Evolutionary conservation across 176 grass and related monocot species (phyloP).

Genomic region (Pontederia paniculata): DNA sequence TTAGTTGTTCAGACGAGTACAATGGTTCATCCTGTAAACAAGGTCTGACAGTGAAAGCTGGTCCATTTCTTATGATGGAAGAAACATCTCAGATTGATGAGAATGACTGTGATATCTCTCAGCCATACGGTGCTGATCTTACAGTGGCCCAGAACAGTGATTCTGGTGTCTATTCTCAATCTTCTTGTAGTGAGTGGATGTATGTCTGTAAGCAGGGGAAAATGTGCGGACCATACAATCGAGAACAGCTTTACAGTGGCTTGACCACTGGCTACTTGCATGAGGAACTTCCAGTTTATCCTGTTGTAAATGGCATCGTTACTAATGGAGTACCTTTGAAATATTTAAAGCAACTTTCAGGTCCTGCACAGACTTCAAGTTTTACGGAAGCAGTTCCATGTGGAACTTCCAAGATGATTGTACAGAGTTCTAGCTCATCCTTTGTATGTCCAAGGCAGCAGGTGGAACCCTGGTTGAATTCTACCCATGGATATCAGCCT

Average conservation of each 20-base stretch:
- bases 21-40: slow-evolving; percentile 6
- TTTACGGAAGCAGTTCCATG: background rate
- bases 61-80: slow-evolving; percentile 28
- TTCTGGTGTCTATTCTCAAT: slow-evolving; percentile 10
- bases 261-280: slow-evolving; percentile 62
- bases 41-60: slow-evolving; percentile 5
- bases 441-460: background rate
- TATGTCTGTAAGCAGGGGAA: slow-evolving; percentile 64
- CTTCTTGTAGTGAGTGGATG: slow-evolving; percentile 49
- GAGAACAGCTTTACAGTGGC: slow-evolving; percentile 60
- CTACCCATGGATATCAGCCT: background rate
- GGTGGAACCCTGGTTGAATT: background rate
- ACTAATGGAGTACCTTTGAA: slow-evolving; percentile 47
- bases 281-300: slow-evolving; percentile 56
- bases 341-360: slow-evolving; percentile 47
- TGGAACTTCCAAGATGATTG: background rate
- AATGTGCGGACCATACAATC: slow-evolving; percentile 72
- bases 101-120: slow-evolving; percentile 16
- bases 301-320: slow-evolving; percentile 43
- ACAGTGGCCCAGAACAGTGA: slow-evolving; percentile 13
- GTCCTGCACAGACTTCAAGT: slow-evolving; percentile 17
- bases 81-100: slow-evolving; percentile 21
- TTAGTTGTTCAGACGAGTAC: slow-evolving; percentile 3
- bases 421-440: background rate
- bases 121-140: slow-evolving; percentile 5